Conservation (phyloP, 495 filamentous ascomycete species). For the Lasiosphaeria hispida region DNA sequence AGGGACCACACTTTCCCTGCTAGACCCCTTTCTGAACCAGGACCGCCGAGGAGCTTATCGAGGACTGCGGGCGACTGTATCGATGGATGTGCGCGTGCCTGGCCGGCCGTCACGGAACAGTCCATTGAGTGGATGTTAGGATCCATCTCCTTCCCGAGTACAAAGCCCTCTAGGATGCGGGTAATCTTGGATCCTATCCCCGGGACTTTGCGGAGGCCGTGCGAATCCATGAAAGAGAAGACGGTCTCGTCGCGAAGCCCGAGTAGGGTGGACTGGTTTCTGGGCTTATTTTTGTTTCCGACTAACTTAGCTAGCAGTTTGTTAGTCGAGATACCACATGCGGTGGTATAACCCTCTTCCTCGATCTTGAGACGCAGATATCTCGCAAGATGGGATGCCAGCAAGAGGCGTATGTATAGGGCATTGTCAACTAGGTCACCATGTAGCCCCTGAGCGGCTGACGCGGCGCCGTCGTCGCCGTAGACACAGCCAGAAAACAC, state of each 20-base stretch:
- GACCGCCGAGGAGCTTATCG: slow-evolving; percentile 63
- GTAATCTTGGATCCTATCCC: slow-evolving; percentile 82
- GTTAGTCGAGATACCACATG: slow-evolving; percentile 82
- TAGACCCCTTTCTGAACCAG: slow-evolving; percentile 66
- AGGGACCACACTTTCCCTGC: slow-evolving; percentile 61
- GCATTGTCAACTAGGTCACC: slow-evolving; percentile 17
- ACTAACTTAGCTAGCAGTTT: slow-evolving; percentile 83
- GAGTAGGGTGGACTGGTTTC: slow-evolving; percentile 78
- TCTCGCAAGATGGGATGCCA: slow-evolving; percentile 72
- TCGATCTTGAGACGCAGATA: slow-evolving; percentile 71
- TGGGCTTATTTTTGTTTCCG: slow-evolving; percentile 81
- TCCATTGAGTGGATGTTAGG: slow-evolving; percentile 38
- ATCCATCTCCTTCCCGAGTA: slow-evolving; percentile 45
- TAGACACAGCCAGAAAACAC: slow-evolving; percentile 39
- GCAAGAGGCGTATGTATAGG: slow-evolving; percentile 54
- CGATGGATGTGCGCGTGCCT: slow-evolving; percentile 58
- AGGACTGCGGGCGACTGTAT: slow-evolving; percentile 58
- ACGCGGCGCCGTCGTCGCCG: slow-evolving; percentile 3
- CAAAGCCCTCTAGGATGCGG: slow-evolving; percentile 61
- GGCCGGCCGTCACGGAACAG: slow-evolving; percentile 57
- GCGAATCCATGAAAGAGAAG: slow-evolving; percentile 66
- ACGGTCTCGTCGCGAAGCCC: slow-evolving; percentile 57
- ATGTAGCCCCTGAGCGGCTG: not conserved
- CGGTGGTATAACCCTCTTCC: slow-evolving; percentile 77
- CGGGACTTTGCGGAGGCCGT: slow-evolving; percentile 78